These are phyloP conservation scores for Pythium oligandrum DNA, from an alignment of 352 stramenopile genomes.

Conservation along the genomic window DNA sequence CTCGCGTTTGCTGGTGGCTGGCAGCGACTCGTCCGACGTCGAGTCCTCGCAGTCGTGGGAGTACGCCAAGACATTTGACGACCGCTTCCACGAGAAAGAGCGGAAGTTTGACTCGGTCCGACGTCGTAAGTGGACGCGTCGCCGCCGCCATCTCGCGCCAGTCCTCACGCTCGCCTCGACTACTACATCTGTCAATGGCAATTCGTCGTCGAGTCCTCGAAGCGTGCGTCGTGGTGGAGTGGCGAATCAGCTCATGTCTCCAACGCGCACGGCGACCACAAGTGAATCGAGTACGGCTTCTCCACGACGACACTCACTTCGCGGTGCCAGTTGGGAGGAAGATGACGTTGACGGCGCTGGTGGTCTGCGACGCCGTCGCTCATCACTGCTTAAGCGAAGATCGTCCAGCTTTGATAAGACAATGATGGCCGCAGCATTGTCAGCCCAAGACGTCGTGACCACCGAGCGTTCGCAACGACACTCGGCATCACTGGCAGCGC, in stretches of 20 bases:
- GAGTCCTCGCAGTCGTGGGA: constrained; percentile 25
- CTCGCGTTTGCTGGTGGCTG: neutral
- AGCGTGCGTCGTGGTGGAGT: too few relatives aligned
- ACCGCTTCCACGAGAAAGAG: constrained; percentile 69
- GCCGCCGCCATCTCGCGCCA: constrained; percentile 46
- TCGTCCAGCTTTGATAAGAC: constrained; percentile 18
- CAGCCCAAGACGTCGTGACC: too few relatives aligned
- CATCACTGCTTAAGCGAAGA: constrained; percentile 8
- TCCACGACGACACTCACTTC: constrained; percentile 11
- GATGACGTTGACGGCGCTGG: constrained; percentile 9
- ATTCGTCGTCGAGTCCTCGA: too few relatives aligned
- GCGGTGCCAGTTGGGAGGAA: constrained; percentile 12
- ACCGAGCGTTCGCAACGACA: too few relatives aligned
- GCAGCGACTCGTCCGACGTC: constrained; percentile 20
- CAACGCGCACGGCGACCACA: too few relatives aligned
- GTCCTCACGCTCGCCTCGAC: constrained; percentile 26
- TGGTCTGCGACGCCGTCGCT: too few relatives aligned
- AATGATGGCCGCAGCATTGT: neutral
- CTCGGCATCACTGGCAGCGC: constrained; percentile 1
- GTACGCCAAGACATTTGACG: constrained; percentile 68
- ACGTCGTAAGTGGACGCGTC: constrained; percentile 57
- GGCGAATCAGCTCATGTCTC: too few relatives aligned
- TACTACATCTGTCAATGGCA: too few relatives aligned
- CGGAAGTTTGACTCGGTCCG: constrained; percentile 72
- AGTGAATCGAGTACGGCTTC: neutral